phyloP scores from a whole-genome alignment of 495 filamentous ascomycete species.

The Diplogelasinospora grovesii region DNA sequence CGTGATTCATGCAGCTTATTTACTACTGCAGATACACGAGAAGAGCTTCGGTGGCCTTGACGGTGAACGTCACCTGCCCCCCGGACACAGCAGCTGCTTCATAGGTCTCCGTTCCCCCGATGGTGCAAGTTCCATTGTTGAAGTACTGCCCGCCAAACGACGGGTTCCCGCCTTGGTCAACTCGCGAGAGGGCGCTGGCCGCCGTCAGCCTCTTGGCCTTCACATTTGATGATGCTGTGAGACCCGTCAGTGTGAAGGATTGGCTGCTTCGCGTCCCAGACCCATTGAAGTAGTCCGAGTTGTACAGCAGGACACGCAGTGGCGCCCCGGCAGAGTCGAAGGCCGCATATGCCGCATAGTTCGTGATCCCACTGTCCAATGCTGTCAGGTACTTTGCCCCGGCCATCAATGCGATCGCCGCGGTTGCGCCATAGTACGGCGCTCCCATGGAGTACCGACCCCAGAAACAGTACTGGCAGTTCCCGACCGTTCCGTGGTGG shows the following conservation, averaged over 20 bases:
- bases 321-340: constrained; percentile 37
- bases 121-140: constrained; percentile 44
- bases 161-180: constrained; percentile 41
- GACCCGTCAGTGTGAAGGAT: constrained; percentile 40
- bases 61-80: constrained; percentile 39
- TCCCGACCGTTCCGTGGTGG: constrained; percentile 57
- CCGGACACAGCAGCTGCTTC: constrained; percentile 34
- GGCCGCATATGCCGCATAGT: constrained; percentile 48
- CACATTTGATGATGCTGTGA: constrained; percentile 30
- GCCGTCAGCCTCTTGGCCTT: constrained; percentile 50
- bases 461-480: constrained; percentile 58
- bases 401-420: constrained; percentile 47
- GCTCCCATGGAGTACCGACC: constrained; percentile 49
- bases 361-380: constrained; percentile 41
- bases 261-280: constrained; percentile 40
- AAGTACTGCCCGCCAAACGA: constrained; percentile 50
- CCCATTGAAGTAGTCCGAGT: constrained; percentile 50
- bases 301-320: constrained; percentile 44
- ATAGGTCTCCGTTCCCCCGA: constrained; percentile 35
- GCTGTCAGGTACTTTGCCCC: constrained; percentile 43
- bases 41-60: constrained; percentile 51
- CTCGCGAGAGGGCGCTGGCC: constrained; percentile 39
- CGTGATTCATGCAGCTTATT: not conserved
- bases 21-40: constrained; percentile 41
- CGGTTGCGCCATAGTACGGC: constrained; percentile 54